Percentiles rank a stretch among this genome's conserved stretches.
Evolutionary conservation across 176 grass and related monocot species (phyloP).

Genomic region (Oryza glaberrima): DNA sequence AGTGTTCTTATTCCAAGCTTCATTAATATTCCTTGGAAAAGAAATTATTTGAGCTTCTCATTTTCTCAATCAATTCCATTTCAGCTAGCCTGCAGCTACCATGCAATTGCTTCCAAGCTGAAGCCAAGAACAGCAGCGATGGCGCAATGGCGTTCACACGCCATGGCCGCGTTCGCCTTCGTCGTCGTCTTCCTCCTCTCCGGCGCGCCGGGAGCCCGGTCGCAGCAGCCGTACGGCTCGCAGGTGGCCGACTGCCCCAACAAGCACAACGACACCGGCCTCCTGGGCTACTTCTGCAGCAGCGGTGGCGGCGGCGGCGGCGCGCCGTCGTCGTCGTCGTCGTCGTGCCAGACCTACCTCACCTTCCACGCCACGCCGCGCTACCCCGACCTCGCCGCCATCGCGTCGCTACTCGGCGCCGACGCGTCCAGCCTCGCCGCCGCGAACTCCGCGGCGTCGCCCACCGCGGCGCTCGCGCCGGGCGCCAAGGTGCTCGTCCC

Average conservation of each 20-base stretch:
- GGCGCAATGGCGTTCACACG: not conserved
- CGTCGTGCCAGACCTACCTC: slow-evolving; percentile 64
- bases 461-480: not conserved
- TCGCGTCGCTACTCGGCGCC: slow-evolving; percentile 53
- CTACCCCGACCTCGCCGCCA: slow-evolving; percentile 24
- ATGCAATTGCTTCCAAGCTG: not conserved
- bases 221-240: slow-evolving; percentile 61
- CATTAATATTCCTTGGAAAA: not conserved
- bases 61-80: not conserved
- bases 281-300: slow-evolving; percentile 75
- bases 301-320: not conserved
- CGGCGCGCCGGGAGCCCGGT: not conserved
- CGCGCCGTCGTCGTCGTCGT: not conserved
- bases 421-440: slow-evolving; percentile 39
- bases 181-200: slow-evolving; percentile 11
- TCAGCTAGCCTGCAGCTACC: not conserved
- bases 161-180: not conserved
- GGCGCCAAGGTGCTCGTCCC: slow-evolving; percentile 55
- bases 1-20: not conserved
- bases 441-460: not conserved
- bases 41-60: too few species aligned
- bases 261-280: slow-evolving; percentile 48
- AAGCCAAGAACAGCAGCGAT: slow-evolving; percentile 12
- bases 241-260: slow-evolving; percentile 35
- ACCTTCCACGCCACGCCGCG: slow-evolving; percentile 54